A percentile compares a stretch with the other conserved stretches of the same genome.
phyloP scores from a whole-genome alignment of 2,329 filamentous ascomycete genomes.

The Magnaporthiopsis incrustans region DNA sequence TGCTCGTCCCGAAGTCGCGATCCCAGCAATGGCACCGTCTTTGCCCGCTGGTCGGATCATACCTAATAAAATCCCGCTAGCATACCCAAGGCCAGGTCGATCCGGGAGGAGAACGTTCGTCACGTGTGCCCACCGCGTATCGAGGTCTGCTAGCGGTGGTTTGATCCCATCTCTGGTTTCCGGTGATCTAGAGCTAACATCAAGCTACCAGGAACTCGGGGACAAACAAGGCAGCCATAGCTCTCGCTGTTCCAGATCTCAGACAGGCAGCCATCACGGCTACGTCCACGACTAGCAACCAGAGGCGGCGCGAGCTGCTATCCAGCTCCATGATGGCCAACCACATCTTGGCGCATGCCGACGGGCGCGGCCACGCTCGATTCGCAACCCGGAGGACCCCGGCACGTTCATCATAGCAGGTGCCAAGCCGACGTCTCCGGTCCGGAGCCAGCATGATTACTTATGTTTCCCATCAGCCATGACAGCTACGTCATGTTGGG shows the following conservation, averaged over 20 bases:
- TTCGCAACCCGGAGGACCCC: conserved; percentile 35
- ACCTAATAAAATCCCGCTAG: too few relatives aligned
- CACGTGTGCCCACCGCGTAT: not conserved
- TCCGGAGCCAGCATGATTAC: conserved; percentile 35
- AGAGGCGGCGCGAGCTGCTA: not conserved
- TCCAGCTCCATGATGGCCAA: conserved; percentile 32
- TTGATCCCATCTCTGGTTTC: not conserved
- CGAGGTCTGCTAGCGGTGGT: too few relatives aligned
- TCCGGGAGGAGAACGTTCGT: not conserved
- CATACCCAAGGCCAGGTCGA: not conserved
- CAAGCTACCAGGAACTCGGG: not conserved
- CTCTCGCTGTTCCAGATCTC: not conserved
- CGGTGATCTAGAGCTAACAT: not conserved
- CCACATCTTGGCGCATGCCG: conserved; percentile 44
- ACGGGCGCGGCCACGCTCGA: conserved; percentile 46
- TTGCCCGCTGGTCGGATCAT: too few relatives aligned
- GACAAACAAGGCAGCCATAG: not conserved
- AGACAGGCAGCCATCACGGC: not conserved
- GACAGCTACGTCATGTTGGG: not conserved
- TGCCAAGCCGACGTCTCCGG: conserved; percentile 36
- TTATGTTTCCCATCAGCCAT: conserved; percentile 20
- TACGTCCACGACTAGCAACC: not conserved
- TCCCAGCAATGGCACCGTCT: too few relatives aligned
- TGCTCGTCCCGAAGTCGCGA: too few relatives aligned
- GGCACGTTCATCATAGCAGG: conserved; percentile 38